A percentile compares a stretch with the other conserved stretches of the same genome.
These are phyloP conservation scores for Ophiostoma perfectum DNA, from an alignment of 2,329 filamentous ascomycete species.

Conservation along the genomic window DNA sequence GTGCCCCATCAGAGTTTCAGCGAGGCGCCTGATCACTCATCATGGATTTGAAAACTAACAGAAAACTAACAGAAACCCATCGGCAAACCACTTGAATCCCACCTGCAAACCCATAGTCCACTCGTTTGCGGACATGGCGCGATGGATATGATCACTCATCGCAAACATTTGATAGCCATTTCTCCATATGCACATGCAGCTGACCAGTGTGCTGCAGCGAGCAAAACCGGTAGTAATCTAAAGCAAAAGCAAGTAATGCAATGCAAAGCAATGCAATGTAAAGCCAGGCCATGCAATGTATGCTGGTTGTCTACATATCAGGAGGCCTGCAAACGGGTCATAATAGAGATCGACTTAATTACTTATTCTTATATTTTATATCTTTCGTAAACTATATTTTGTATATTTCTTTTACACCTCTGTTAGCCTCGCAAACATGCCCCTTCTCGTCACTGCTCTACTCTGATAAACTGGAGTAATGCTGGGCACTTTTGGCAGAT, in stretches of 20 bases:
- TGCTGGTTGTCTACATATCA: not conserved
- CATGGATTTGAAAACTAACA: not conserved
- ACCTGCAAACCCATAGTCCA: too few relatives aligned
- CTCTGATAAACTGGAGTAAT: not conserved
- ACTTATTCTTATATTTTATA: not conserved
- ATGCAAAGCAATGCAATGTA: slow-evolving; percentile 2
- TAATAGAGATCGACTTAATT: not conserved
- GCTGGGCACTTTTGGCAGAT: not conserved
- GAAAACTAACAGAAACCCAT: not conserved
- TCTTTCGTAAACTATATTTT: not conserved
- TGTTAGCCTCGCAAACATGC: not conserved
- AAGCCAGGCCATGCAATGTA: not conserved
- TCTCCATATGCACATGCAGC: not conserved
- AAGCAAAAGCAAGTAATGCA: not conserved
- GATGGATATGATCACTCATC: not conserved
- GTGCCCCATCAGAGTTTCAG: not conserved
- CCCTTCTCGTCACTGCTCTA: not conserved
- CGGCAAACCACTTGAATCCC: too few relatives aligned
- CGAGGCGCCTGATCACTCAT: slow-evolving; percentile 2
- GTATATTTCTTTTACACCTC: not conserved
- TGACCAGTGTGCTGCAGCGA: not conserved
- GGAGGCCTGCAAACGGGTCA: not conserved
- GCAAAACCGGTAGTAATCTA: not conserved
- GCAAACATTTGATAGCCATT: not conserved
- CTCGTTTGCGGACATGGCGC: too few relatives aligned